Percentiles rank a stretch among this genome's conserved stretches.
phyloP scores from a whole-genome alignment of 1,139 yeast species.

The Geotrichum phurueaensis region DNA sequence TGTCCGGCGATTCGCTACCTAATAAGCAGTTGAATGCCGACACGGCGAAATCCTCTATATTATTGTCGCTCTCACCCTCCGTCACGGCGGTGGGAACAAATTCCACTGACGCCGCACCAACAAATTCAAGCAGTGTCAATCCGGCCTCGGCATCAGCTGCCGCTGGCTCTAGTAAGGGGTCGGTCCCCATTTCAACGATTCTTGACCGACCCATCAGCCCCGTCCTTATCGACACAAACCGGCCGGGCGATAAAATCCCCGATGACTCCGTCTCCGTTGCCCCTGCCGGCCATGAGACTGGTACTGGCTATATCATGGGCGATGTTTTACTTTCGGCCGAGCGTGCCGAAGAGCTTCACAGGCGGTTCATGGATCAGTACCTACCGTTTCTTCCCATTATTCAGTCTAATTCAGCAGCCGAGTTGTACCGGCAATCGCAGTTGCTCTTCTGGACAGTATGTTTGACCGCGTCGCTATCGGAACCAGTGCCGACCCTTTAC shows the following conservation, averaged over 20 bases:
- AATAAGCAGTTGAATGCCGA: conserved; percentile 4
- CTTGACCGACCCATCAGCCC: conserved; percentile 6
- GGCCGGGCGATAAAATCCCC: conserved; percentile 6
- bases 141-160: not conserved
- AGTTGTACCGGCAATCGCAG: conserved; percentile 76
- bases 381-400: conserved; percentile 77
- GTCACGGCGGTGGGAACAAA: not conserved
- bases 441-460: conserved; percentile 87
- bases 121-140: not conserved
- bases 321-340: conserved; percentile 60
- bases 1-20: conserved; percentile 14
- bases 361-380: conserved; percentile 57
- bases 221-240: not conserved
- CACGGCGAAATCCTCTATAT: not conserved
- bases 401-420: conserved; percentile 64
- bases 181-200: conserved; percentile 8
- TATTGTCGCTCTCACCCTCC: not conserved
- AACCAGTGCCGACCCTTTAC: conserved; percentile 80
- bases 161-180: not conserved
- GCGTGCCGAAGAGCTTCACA: conserved; percentile 69
- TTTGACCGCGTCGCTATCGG: conserved; percentile 77
- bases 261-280: conserved; percentile 1
- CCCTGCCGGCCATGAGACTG: not conserved
- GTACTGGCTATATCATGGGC: conserved; percentile 48
- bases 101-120: not conserved